Evolutionary conservation across 2,329 filamentous ascomycete species (phyloP).

Genomic region (Aureobasidium sp.): DNA sequence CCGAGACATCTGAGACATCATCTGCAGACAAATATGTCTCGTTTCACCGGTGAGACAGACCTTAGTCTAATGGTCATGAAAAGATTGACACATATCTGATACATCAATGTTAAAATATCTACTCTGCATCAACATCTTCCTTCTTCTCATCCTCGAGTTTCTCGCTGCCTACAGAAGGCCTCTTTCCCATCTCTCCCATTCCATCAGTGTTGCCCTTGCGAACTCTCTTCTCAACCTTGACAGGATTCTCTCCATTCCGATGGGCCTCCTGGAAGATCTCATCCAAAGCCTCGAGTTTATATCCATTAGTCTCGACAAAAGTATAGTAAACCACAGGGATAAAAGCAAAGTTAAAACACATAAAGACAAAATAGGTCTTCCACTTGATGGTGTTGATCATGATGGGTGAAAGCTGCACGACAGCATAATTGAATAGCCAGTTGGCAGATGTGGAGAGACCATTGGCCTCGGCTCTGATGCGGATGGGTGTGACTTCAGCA

Average conservation of each 20-base stretch:
- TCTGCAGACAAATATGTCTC: too few species aligned
- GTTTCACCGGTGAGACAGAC: too few species aligned
- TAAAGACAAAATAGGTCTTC: constrained; percentile 57
- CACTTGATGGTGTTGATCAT: constrained; percentile 49
- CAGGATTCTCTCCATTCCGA: constrained; percentile 24
- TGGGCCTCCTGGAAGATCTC: constrained; percentile 24
- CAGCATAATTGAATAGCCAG: constrained; percentile 50
- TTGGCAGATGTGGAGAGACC: constrained; percentile 43
- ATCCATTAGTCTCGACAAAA: constrained; percentile 20
- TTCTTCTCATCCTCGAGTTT: not conserved
- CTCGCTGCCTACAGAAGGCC: not conserved
- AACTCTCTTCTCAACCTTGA: constrained; percentile 20
- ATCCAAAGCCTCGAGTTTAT: constrained; percentile 25
- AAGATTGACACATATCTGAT: not conserved
- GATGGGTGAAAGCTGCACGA: constrained; percentile 41
- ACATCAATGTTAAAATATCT: not conserved
- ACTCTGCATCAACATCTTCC: not conserved
- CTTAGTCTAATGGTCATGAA: too few species aligned
- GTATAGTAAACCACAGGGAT: constrained; percentile 37
- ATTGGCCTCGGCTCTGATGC: constrained; percentile 28
- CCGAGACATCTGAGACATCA: too few species aligned
- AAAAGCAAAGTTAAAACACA: constrained; percentile 52
- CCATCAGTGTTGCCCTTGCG: constrained; percentile 16
- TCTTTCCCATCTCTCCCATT: not conserved
- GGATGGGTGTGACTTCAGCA: constrained; percentile 27